A percentile compares a stretch with the other conserved stretches of the same genome.
These are phyloP conservation scores for Boletus tylopilopsis DNA, from an alignment of 768 basidiomycete species.

Conservation along the genomic window DNA sequence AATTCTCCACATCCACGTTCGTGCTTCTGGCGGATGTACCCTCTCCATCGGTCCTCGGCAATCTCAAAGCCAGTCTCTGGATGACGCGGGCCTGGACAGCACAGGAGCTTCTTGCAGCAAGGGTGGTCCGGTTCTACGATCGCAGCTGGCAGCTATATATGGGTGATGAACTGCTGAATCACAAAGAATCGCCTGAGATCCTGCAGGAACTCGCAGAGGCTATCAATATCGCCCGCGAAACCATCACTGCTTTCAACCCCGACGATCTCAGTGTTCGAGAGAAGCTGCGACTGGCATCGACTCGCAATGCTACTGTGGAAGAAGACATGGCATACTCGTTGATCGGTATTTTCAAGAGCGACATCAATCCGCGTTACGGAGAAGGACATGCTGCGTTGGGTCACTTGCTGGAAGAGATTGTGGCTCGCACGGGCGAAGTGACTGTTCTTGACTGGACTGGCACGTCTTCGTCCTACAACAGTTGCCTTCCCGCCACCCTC, in stretches of 20 bases:
- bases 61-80: conserved; percentile 3
- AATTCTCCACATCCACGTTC: conserved; percentile 3
- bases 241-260: conserved; percentile 1
- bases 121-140: conserved; percentile 8
- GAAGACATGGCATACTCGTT: background rate
- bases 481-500: conserved; percentile 7
- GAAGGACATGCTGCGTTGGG: conserved; percentile 5
- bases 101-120: conserved; percentile 12
- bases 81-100: conserved; percentile 15
- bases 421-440: conserved; percentile 6
- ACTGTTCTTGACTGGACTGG: conserved; percentile 8
- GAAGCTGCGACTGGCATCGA: conserved; percentile 9
- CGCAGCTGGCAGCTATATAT: conserved; percentile 9
- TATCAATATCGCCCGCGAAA: conserved; percentile 1
- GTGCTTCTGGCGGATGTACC: background rate
- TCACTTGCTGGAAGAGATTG: conserved; percentile 9
- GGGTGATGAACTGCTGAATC: background rate
- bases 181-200: conserved; percentile 9
- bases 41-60: background rate
- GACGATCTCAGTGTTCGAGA: conserved; percentile 1
- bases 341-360: background rate
- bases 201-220: conserved; percentile 6
- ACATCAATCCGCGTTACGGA: conserved; percentile 2
- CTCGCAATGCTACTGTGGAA: background rate
- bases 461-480: conserved; percentile 8